Base-by-base conservation (phyloP, 345 rosid species). In the Citrus reticulata region DNA sequence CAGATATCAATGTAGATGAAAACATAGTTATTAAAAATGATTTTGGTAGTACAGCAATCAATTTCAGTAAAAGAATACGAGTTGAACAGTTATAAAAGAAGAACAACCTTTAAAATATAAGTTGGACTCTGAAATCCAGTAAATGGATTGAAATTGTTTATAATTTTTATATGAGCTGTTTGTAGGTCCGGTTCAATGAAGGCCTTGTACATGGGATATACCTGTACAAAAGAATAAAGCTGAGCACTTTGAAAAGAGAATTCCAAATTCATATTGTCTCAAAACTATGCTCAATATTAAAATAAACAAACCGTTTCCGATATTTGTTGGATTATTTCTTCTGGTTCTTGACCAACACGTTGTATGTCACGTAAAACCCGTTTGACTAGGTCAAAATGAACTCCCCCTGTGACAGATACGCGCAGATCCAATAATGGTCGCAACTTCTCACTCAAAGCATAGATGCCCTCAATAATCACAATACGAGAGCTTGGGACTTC, bases 161-260 rank as follows among this genome's bases (percentile, higher is more conserved):
- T 86, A 77, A 97, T 94, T 88, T 87, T 93, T 73, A 97, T 88
- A 66, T 97, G 99, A 61, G 98, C 99, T 61, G 98, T 97, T 89
- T 91, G 90, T 76, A 97, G 98, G 85, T 97, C 99, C 73, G 99
- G 98, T 87, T 97, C 99, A 30, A 94, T 97, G 82, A 89, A 97
- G 83, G 99, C 99, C 85, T 97, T 97, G 89, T 94, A 97, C 99
- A 97, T 97, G 14, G 99, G 98, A 86, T 93, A 97, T 54, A 97
- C 98, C 99, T 97, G 87, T 77, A 84, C 68, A 55, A 81, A 42
- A 82, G 61, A 73, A 65, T 39, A 42, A 72, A 65, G 30, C n/a
- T 20, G 46, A 76, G 81, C 72, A 73, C 46, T 9, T 72, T 72
- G 24, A 62, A 39, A 64, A 81, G 76, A 67, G 51, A 32, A 75